Evolutionary conservation across 1,284 basidiomycete species (phyloP).

Genomic region (Pseudozyma pruni): DNA sequence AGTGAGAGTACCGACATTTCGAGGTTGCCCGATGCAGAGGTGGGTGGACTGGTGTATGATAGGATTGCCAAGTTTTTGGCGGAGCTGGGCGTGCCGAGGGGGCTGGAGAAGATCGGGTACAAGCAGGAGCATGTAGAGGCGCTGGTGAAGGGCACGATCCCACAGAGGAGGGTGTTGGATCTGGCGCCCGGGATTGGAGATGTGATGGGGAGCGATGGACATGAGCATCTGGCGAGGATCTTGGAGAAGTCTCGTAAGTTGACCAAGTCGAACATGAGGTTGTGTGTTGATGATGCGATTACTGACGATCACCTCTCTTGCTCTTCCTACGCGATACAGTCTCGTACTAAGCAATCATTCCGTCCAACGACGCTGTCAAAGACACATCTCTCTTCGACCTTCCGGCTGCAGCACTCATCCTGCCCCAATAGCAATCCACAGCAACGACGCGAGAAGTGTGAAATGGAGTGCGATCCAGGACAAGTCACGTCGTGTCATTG

Average conservation of each 20-base stretch:
- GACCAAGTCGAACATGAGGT: no score
- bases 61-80: conserved; percentile 91
- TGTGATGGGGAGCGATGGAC: conserved; percentile 73
- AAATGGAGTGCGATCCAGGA: background rate
- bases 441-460: no score
- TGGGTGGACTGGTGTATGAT: conserved; percentile 85
- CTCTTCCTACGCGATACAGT: no score
- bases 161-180: conserved; percentile 83
- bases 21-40: conserved; percentile 81
- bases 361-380: no score
- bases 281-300: background rate
- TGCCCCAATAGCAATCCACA: no score
- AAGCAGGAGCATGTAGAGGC: conserved; percentile 66
- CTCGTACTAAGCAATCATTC: conserved; percentile 23
- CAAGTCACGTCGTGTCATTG: no score
- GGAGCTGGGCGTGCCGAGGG: conserved; percentile 84
- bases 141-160: conserved; percentile 86
- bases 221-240: conserved; percentile 59
- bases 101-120: conserved; percentile 87
- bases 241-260: conserved; percentile 53
- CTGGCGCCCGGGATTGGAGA: conserved; percentile 69
- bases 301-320: no score
- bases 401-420: no score
- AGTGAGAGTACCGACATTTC: conserved; percentile 62
- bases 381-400: no score